phyloP scores from a whole-genome alignment of 805 yeast species.

The Candida arabinofermentans region DNA sequence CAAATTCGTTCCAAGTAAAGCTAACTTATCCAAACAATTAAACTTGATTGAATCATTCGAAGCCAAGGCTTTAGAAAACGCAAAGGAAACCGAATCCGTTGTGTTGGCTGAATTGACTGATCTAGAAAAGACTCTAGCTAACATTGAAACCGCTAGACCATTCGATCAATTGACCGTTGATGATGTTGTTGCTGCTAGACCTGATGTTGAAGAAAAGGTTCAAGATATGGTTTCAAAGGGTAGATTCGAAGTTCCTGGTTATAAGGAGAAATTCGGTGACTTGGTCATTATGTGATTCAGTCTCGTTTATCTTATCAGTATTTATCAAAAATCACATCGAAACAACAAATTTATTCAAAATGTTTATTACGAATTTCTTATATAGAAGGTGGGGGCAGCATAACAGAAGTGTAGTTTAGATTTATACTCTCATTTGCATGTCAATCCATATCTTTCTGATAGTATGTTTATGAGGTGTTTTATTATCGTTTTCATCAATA shows the following conservation, averaged over 20 bases:
- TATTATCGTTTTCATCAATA: constrained; percentile 12
- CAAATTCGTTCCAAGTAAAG: constrained; percentile 76
- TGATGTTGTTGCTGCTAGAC: constrained; percentile 92
- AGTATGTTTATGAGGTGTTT: constrained; percentile 8
- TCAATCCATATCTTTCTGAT: too few relatives aligned
- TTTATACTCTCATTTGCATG: too few relatives aligned
- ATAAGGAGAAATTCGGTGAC: constrained; percentile 97
- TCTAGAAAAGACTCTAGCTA: constrained; percentile 81
- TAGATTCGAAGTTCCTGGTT: constrained; percentile 97
- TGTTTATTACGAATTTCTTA: constrained; percentile 1
- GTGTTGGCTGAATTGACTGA: constrained; percentile 83
- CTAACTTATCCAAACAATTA: constrained; percentile 84
- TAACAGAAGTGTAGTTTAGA: too few relatives aligned
- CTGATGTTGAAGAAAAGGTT: constrained; percentile 96
- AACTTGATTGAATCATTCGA: constrained; percentile 92
- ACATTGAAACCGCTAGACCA: constrained; percentile 96
- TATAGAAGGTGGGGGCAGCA: background rate
- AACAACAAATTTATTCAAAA: background rate
- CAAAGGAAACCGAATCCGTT: constrained; percentile 85
- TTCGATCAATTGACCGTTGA: constrained; percentile 95
- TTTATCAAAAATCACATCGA: constrained; percentile 4
- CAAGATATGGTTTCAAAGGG: constrained; percentile 92
- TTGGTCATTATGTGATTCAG: constrained; percentile 76
- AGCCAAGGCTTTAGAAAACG: constrained; percentile 92
- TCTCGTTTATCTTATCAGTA: background rate